Percentiles rank a stretch among this genome's conserved stretches.
Evolutionary conservation across 768 basidiomycete species (phyloP).

Genomic region (Kwoniella sp.): DNA sequence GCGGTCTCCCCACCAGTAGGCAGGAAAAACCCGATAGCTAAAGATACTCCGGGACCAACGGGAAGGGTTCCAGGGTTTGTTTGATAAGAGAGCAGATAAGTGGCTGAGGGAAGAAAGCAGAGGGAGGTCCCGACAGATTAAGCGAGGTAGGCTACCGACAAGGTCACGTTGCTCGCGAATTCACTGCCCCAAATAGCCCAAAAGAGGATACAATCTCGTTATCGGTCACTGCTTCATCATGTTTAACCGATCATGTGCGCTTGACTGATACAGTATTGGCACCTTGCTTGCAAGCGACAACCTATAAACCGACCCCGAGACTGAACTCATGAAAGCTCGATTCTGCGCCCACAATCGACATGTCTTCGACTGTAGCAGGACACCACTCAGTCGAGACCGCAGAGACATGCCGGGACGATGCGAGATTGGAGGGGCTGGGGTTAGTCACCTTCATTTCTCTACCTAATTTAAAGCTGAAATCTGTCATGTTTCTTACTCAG

Average conservation of each 20-base stretch:
- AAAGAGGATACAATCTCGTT: no score
- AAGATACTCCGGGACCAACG: no score
- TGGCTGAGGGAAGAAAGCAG: no score
- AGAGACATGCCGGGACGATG: constrained; percentile 15
- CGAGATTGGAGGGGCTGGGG: constrained; percentile 29
- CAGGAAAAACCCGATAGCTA: no score
- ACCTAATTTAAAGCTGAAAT: neutral
- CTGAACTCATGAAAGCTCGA: neutral
- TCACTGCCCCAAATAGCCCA: neutral
- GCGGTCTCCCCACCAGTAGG: no score
- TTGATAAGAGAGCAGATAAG: no score
- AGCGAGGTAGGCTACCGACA: no score
- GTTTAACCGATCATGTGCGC: neutral
- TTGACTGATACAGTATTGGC: neutral
- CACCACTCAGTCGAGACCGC: constrained; percentile 2
- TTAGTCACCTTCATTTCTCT: constrained; percentile 9
- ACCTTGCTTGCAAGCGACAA: neutral
- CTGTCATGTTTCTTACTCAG: constrained; percentile 6
- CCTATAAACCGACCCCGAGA: neutral
- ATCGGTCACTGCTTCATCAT: no score
- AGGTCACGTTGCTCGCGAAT: no score
- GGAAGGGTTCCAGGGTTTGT: no score
- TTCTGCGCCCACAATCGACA: neutral
- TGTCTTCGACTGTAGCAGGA: constrained; percentile 7
- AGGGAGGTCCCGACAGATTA: no score